Evolutionary conservation across 495 filamentous ascomycete species (phyloP).

Genomic region (Bombardia bombarda): DNA sequence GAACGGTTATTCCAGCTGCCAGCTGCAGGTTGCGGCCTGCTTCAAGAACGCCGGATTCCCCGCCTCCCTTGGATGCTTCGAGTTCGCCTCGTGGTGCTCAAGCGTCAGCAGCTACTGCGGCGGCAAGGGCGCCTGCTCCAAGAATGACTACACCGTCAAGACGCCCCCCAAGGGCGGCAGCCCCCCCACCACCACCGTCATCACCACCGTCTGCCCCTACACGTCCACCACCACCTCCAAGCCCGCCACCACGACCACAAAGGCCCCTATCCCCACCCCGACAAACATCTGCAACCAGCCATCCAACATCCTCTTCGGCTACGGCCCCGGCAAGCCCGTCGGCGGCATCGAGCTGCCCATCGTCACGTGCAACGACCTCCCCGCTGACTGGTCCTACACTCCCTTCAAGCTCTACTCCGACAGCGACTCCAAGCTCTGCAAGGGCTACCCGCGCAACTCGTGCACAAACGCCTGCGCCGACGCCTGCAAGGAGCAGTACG

Average conservation of each 20-base stretch:
- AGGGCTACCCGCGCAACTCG: slow-evolving; percentile 22
- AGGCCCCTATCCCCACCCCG: slow-evolving; percentile 32
- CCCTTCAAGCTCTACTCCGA: slow-evolving; percentile 41
- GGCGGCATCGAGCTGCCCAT: slow-evolving; percentile 38
- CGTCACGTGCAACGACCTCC: slow-evolving; percentile 43
- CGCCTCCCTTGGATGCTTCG: slow-evolving; percentile 35
- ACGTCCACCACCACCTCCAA: slow-evolving; percentile 13
- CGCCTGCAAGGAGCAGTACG: slow-evolving; percentile 42
- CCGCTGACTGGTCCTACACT: slow-evolving; percentile 23
- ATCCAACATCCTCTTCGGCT: slow-evolving; percentile 26
- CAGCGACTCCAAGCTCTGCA: slow-evolving; percentile 27
- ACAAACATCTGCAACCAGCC: slow-evolving; percentile 40
- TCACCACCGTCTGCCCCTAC: slow-evolving; percentile 21
- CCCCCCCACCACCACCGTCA: slow-evolving; percentile 18
- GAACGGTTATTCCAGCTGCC: slow-evolving; percentile 27
- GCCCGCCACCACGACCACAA: slow-evolving; percentile 12
- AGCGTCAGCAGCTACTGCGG: slow-evolving; percentile 31
- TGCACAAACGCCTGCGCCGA: slow-evolving; percentile 32
- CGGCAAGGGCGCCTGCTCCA: slow-evolving; percentile 3
- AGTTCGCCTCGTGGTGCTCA: slow-evolving; percentile 35
- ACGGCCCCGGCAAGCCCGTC: slow-evolving; percentile 34
- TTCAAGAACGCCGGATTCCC: slow-evolving; percentile 41
- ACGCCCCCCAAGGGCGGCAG: slow-evolving; percentile 26
- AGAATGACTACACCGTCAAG: slow-evolving; percentile 18
- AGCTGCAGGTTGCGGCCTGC: slow-evolving; percentile 37